Evolutionary conservation across 768 basidiomycete genomes (phyloP).

Genomic region (Tulasnella sp.): DNA sequence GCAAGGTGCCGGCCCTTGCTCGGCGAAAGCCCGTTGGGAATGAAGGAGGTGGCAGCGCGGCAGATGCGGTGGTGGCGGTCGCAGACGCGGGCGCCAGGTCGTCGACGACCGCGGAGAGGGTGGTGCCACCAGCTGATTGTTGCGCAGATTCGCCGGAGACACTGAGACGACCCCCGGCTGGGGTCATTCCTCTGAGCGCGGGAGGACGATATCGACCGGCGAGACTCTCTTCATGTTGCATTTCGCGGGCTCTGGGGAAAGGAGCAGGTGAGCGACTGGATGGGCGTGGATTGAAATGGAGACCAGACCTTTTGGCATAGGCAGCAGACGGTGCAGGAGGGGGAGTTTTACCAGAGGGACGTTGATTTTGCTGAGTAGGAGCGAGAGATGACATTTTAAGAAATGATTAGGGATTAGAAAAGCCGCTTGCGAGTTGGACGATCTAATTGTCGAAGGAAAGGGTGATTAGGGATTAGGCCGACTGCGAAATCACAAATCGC

Average conservation of each 20-base stretch:
- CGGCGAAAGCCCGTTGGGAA: constrained; percentile 87
- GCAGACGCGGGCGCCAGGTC: constrained; percentile 56
- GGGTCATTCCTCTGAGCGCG: constrained; percentile 63
- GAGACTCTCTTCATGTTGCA: constrained; percentile 77
- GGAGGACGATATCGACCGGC: constrained; percentile 75
- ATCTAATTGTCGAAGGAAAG: constrained; percentile 32
- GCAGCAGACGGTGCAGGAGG: constrained; percentile 90
- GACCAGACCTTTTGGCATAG: constrained; percentile 76
- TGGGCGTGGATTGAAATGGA: constrained; percentile 23
- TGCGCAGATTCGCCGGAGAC: constrained; percentile 30
- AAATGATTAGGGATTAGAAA: constrained; percentile 79
- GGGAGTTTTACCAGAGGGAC: constrained; percentile 82
- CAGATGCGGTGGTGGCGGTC: constrained; percentile 54
- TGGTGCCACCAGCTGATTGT: constrained; percentile 59
- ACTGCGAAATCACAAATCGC: constrained; percentile 17
- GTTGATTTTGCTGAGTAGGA: constrained; percentile 36
- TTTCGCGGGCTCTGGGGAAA: constrained; percentile 72
- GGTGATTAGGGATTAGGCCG: constrained; percentile 36
- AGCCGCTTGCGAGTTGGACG: constrained; percentile 27
- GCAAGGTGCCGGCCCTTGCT: constrained; percentile 96
- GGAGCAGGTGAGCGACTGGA: background rate
- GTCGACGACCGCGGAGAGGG: constrained; percentile 33
- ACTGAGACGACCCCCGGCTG: constrained; percentile 25
- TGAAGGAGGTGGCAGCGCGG: constrained; percentile 67
- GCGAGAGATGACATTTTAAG: constrained; percentile 69